These are phyloP conservation scores for Fagopyrum homotropicum DNA, from an alignment of 148 eudicot species.

Conservation along the genomic window DNA sequence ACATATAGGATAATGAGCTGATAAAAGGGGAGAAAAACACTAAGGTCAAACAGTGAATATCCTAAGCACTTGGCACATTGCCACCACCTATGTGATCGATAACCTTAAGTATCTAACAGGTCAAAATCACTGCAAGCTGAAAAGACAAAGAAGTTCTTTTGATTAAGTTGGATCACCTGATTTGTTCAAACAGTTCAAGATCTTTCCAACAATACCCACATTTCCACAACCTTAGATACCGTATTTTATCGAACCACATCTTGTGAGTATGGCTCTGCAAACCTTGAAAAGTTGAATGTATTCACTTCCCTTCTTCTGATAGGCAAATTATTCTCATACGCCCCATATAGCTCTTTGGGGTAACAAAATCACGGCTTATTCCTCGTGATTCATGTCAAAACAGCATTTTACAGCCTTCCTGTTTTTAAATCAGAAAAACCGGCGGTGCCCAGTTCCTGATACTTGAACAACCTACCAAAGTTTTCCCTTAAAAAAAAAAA, in stretches of 20 bases:
- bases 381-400: not conserved
- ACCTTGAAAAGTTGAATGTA: not conserved
- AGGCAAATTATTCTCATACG: not conserved
- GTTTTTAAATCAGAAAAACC: not conserved
- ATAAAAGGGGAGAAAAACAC: not conserved
- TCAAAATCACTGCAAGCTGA: not conserved
- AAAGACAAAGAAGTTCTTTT: not conserved
- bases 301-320: not conserved
- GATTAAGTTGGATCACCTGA: not conserved
- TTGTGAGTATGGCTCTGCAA: not conserved
- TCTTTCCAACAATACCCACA: not conserved
- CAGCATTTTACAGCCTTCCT: not conserved
- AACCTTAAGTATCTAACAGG: not conserved
- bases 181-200: not conserved
- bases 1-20: not conserved
- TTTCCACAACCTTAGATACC: not conserved
- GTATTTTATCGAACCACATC: not conserved
- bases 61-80: not conserved
- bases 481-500: too few relatives aligned
- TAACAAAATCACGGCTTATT: not conserved
- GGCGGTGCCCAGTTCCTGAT: not conserved
- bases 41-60: not conserved
- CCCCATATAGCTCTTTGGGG: not conserved
- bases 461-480: too few relatives aligned
- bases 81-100: not conserved